Evolutionary conservation across 1,284 basidiomycete species (phyloP).

Genomic region (Rhodotorula sp.): DNA sequence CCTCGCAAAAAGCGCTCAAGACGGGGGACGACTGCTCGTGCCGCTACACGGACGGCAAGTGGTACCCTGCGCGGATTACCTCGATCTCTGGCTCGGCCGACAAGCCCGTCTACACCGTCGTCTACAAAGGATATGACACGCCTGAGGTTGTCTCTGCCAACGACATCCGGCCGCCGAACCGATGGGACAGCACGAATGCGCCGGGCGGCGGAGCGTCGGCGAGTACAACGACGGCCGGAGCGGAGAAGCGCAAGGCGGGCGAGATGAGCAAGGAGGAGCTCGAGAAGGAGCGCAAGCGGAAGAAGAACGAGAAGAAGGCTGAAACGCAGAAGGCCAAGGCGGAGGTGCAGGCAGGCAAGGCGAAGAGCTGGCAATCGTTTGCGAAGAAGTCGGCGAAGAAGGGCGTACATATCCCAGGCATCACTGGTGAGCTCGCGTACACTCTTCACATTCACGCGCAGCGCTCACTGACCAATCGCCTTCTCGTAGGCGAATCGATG

Average conservation of each 20-base stretch:
- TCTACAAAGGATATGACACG: constrained; percentile 92
- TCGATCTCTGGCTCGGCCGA: constrained; percentile 81
- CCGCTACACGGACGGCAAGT: constrained; percentile 84
- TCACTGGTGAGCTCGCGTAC: constrained; percentile 60
- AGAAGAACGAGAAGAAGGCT: constrained; percentile 72
- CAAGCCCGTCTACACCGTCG: constrained; percentile 83
- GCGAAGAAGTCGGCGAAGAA: constrained; percentile 95
- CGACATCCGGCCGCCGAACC: constrained; percentile 43
- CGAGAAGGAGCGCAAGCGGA: constrained; percentile 61
- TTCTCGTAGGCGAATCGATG: constrained; percentile 50
- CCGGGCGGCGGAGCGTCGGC: neutral
- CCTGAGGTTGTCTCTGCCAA: constrained; percentile 78
- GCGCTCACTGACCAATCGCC: neutral
- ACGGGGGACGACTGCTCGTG: constrained; percentile 93
- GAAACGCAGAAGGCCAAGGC: constrained; percentile 93
- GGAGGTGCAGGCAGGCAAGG: constrained; percentile 83
- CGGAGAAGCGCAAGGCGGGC: constrained; percentile 42
- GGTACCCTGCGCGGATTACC: constrained; percentile 88
- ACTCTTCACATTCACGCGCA: neutral
- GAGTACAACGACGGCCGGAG: neutral
- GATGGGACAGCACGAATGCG: constrained; percentile 19
- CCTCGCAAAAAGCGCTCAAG: constrained; percentile 44
- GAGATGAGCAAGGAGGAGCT: constrained; percentile 32
- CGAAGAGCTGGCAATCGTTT: constrained; percentile 95
- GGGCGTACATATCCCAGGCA: constrained; percentile 68